Evolutionary conservation across 805 yeast species (phyloP).

Genomic region (Starmerella vitae): DNA sequence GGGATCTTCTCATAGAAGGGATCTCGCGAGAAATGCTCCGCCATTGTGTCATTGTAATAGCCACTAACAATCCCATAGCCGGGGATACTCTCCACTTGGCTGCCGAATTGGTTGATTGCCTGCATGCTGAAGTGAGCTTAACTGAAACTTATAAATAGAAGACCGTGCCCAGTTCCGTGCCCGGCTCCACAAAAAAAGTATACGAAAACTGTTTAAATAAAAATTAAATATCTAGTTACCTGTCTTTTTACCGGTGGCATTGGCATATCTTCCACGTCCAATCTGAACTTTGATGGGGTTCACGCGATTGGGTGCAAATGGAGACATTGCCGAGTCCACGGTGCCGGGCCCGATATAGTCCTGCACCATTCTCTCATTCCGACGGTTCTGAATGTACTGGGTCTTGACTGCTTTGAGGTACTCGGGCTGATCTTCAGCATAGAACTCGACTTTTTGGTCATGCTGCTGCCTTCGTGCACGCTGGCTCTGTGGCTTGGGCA

Average conservation of each 20-base stretch:
- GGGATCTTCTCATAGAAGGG: slow-evolving; percentile 27
- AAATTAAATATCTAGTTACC: no score
- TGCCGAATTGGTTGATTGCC: slow-evolving; percentile 11
- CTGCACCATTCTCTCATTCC: slow-evolving; percentile 69
- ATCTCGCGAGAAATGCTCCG: slow-evolving; percentile 43
- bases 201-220: no score
- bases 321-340: slow-evolving; percentile 65
- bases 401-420: slow-evolving; percentile 76
- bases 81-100: slow-evolving; percentile 36
- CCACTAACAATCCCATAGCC: slow-evolving; percentile 46
- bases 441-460: slow-evolving; percentile 58
- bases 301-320: slow-evolving; percentile 57
- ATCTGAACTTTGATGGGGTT: slow-evolving; percentile 45
- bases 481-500: slow-evolving; percentile 80
- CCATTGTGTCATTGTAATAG: slow-evolving; percentile 52
- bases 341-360: slow-evolving; percentile 94
- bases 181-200: no score
- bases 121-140: background rate
- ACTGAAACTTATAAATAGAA: background rate
- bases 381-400: slow-evolving; percentile 74
- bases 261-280: slow-evolving; percentile 75
- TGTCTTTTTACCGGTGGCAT: slow-evolving; percentile 32
- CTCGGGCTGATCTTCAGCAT: slow-evolving; percentile 87
- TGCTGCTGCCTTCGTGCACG: slow-evolving; percentile 64
- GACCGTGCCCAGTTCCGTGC: no score